phyloP scores from a whole-genome alignment of 2,329 filamentous ascomycete species.

The Amauroascus niger region DNA sequence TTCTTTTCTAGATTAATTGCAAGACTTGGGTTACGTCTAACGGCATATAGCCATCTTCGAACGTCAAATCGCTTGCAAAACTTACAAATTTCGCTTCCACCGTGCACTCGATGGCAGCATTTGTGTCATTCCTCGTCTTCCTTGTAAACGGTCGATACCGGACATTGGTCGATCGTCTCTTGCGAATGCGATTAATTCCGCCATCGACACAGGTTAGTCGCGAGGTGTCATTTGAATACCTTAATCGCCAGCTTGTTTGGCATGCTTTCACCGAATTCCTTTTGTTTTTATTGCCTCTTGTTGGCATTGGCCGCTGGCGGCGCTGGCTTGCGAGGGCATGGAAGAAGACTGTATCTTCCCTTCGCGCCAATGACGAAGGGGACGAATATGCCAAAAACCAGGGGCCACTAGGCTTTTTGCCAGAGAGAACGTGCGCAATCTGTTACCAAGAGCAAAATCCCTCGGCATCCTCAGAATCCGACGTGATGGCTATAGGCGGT shows the following conservation, averaged over 20 bases:
- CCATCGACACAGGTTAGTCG: conserved; percentile 75
- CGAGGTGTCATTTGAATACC: conserved; percentile 93
- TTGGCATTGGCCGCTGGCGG: conserved; percentile 87
- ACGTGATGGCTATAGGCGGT: conserved; percentile 56
- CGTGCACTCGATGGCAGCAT: conserved; percentile 68
- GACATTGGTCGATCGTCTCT: conserved; percentile 74
- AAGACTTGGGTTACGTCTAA: not conserved
- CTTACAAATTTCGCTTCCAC: conserved; percentile 61
- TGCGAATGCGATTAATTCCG: conserved; percentile 76
- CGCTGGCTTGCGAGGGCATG: conserved; percentile 81
- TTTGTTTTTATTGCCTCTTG: conserved; percentile 92
- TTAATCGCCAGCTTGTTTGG: conserved; percentile 96
- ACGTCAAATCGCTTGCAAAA: conserved; percentile 51
- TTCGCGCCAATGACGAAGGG: conserved; percentile 43
- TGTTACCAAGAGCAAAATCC: conserved; percentile 92
- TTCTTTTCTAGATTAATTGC: not conserved
- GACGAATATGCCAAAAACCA: conserved; percentile 44
- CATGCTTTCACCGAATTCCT: conserved; percentile 99
- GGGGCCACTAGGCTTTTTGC: conserved; percentile 75
- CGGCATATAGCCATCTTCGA: conserved; percentile 36
- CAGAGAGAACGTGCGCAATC: conserved; percentile 89
- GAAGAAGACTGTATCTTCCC: conserved; percentile 63
- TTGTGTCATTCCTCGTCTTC: conserved; percentile 81
- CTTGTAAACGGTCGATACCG: conserved; percentile 83
- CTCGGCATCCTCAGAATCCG: conserved; percentile 58